A percentile compares a stretch with the other conserved stretches of the same genome.
These are phyloP conservation scores for Penstemon davidsonii DNA, from an alignment of 257 asterid species.

Conservation along the genomic window DNA sequence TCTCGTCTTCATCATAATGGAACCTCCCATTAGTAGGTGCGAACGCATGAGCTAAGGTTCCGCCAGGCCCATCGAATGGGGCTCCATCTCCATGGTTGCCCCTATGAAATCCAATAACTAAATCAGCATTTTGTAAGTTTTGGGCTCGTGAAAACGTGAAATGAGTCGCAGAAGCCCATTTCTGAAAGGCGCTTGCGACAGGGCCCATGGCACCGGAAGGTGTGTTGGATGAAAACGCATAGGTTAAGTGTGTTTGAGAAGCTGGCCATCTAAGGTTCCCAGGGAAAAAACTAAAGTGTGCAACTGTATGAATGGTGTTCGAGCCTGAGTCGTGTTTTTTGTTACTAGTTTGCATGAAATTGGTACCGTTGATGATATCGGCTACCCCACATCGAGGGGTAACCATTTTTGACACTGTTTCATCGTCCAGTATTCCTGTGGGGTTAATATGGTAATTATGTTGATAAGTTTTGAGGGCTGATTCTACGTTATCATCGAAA, in stretches of 20 bases:
- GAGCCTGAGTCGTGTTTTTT: neutral
- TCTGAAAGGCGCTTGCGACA: conserved; percentile 27
- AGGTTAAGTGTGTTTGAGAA: conserved; percentile 28
- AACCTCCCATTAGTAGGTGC: conserved; percentile 34
- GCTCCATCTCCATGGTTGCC: conserved; percentile 30
- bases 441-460: conserved; percentile 26
- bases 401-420: conserved; percentile 31
- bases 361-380: conserved; percentile 35
- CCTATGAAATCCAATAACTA: conserved; percentile 28
- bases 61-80: conserved; percentile 40
- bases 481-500: conserved; percentile 36
- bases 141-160: conserved; percentile 24
- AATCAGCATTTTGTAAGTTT: conserved; percentile 7
- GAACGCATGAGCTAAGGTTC: conserved; percentile 38
- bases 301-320: conserved; percentile 19
- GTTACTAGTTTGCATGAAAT: conserved; percentile 1
- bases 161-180: conserved; percentile 30
- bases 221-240: conserved; percentile 9
- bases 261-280: conserved; percentile 36
- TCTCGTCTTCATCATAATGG: conserved; percentile 35
- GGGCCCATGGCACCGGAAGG: neutral
- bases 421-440: conserved; percentile 30
- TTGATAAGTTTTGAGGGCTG: conserved; percentile 38
- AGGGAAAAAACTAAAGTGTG: conserved; percentile 27
- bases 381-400: conserved; percentile 41